Conservation (phyloP, 2,329 filamentous ascomycete species). For the Exophiala mesophila region DNA sequence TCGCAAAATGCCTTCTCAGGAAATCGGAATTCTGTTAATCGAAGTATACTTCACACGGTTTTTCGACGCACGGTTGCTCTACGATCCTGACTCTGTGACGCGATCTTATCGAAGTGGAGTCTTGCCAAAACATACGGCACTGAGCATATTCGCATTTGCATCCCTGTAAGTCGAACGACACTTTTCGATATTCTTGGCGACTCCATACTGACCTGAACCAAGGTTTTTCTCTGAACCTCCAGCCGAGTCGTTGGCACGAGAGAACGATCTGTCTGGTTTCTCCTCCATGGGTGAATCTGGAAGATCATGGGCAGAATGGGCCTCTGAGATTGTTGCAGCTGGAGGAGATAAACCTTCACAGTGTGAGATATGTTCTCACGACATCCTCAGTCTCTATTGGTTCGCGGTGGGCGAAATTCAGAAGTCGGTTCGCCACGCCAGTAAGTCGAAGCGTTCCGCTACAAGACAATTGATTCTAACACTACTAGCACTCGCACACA, state of each 20-base stretch:
- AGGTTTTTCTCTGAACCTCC: background rate
- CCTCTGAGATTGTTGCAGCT: background rate
- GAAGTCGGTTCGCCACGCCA: background rate
- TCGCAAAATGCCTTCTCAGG: too few relatives aligned
- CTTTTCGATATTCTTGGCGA: background rate
- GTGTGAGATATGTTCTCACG: background rate
- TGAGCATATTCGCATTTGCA: conserved; percentile 1
- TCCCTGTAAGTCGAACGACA: conserved; percentile 1
- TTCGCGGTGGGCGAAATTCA: conserved; percentile 1
- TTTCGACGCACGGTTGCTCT: background rate
- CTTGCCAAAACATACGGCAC: background rate
- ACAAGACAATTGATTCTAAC: background rate
- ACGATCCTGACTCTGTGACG: background rate
- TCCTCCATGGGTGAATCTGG: background rate
- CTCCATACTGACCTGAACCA: background rate
- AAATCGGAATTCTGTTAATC: background rate
- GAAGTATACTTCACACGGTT: background rate
- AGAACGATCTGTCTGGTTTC: background rate
- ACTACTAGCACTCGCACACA: background rate
- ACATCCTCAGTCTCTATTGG: conserved; percentile 1
- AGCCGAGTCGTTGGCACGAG: background rate
- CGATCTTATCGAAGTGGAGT: background rate
- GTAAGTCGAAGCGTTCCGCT: conserved; percentile 1
- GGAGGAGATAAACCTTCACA: background rate
- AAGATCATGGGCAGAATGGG: conserved; percentile 1